Base-by-base conservation (phyloP, 2,329 filamentous ascomycete genomes). In the Chaetomium strumarium region DNA sequence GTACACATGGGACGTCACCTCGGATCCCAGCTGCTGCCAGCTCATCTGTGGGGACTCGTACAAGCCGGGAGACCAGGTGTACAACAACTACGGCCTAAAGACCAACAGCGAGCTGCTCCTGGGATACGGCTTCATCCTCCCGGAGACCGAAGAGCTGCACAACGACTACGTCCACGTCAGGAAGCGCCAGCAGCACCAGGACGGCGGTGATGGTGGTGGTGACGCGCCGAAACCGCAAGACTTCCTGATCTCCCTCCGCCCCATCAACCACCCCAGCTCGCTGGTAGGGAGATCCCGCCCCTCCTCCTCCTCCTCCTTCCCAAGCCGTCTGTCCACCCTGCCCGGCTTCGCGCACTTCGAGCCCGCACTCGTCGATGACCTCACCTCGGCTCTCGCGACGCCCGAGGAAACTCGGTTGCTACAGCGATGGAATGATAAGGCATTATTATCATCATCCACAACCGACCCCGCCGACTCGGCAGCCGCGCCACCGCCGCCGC, bases 81-180 rank as follows among this genome's bases (percentile, higher is more conserved):
- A 75, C 62, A 88, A 88, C 70, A 89, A 88, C 65, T 90, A 90
- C 63, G 86, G 86, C 30, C 66, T 72, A 62, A 87, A 88, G 67
- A 87, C 85, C 7, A 90, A 90, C 61, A 85, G 84, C 53, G 84
- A 88, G 68, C 70, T 86, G 20, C 72, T 86, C 1, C 69, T 85
- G 2, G 81, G 77, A 0, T 86, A 86, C 61, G 81, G 81, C 2
- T 85, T 85, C 62, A 72, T 79, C 56, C 63, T 84, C 0, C 73
- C 76, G 1, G 68, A 74, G 49, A 72, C 71, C 0, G 65, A 68
- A 0, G 65, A 62, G 5, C 67, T 82, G 51, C 79, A 83, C 63
- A 83, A 83, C 59, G 80, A 83, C 64, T 83, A 83, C 61, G 66
- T 79, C 1, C 79, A 83, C 61, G 68, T 83, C 10, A 73, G 77